Conservation (phyloP, 2,329 filamentous ascomycete species). For the Sporothrix inflata region DNA sequence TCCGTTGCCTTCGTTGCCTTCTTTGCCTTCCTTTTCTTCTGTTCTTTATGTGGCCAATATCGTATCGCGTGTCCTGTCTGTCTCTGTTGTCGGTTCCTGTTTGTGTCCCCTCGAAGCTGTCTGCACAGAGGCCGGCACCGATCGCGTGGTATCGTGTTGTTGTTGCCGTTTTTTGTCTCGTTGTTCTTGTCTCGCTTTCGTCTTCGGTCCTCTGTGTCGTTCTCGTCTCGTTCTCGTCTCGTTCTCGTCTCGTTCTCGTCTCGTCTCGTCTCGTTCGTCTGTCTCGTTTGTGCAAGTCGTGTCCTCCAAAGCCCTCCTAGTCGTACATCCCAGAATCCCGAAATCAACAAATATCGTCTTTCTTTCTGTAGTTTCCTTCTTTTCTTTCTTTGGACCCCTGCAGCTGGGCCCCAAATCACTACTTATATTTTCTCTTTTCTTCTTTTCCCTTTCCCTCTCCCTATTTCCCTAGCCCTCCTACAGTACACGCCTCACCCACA, state of each 20-base stretch:
- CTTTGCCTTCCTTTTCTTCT: neutral
- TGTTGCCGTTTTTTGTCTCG: neutral
- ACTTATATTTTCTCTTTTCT: constrained; percentile 6
- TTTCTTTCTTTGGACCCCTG: neutral
- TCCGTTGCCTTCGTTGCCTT: neutral
- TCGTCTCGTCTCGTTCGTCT: neutral
- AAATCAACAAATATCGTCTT: neutral
- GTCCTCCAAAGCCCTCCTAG: neutral
- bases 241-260: neutral
- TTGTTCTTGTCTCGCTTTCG: neutral
- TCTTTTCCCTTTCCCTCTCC: neutral
- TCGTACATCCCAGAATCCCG: neutral
- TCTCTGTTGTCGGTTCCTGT: neutral
- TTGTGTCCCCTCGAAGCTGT: neutral
- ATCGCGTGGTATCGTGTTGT: constrained; percentile 1
- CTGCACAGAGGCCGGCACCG: constrained; percentile 11
- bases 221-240: neutral
- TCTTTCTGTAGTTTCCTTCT: neutral
- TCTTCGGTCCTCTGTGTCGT: neutral
- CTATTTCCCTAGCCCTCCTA: neutral
- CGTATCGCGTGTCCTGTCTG: too few relatives aligned
- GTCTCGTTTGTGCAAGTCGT: neutral
- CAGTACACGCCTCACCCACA: neutral
- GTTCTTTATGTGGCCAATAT: too few relatives aligned
- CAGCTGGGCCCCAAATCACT: constrained; percentile 2